These are phyloP conservation scores for Perkinsus chesapeaki DNA, from an alignment of 169 alveolate species.

Conservation along the genomic window DNA sequence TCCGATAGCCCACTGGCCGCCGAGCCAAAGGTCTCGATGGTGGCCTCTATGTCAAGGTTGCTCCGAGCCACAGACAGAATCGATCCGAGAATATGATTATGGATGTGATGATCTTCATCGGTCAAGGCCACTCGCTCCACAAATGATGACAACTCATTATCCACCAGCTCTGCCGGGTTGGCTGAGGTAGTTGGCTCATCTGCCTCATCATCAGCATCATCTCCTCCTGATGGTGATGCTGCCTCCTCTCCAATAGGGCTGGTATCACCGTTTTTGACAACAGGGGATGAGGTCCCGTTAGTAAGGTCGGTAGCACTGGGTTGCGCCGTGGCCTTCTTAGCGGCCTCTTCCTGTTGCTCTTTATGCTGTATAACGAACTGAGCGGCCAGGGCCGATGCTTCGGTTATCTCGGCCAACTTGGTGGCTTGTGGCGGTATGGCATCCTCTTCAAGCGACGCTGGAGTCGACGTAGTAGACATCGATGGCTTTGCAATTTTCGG, in stretches of 20 bases:
- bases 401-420: background rate
- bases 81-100: background rate
- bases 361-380: background rate
- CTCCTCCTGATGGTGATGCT: too few species aligned
- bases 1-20: background rate
- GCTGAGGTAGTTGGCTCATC: background rate
- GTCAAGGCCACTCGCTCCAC: background rate
- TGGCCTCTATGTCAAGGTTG: background rate
- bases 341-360: background rate
- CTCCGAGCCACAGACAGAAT: background rate
- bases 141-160: background rate
- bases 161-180: background rate
- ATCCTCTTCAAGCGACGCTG: background rate
- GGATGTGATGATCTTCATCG: background rate
- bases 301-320: background rate
- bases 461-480: background rate
- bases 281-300: background rate
- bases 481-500: background rate
- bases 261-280: too few species aligned
- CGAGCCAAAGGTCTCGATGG: background rate
- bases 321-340: background rate
- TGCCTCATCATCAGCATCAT: too few species aligned
- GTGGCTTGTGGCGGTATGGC: background rate
- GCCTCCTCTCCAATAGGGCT: too few species aligned
- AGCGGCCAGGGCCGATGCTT: background rate